Evolutionary conservation across 73 alveolate genomes (phyloP).

Genomic region (Tetrahymena thermophila): DNA sequence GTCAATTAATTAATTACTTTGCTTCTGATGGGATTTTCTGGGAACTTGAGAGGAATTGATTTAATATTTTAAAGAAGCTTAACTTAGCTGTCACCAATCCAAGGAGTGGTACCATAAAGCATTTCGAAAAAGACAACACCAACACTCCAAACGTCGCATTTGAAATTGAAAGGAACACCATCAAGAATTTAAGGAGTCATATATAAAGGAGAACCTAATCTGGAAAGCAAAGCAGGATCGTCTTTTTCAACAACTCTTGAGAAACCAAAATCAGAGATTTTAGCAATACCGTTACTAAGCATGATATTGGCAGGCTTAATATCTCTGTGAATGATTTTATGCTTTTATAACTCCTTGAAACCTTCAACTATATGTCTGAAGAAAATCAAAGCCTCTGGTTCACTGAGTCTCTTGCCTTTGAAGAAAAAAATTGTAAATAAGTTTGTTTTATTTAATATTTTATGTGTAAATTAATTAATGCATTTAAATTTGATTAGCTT

Average conservation of each 20-base stretch:
- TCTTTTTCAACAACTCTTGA: conserved; percentile 43
- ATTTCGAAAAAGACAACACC: conserved; percentile 44
- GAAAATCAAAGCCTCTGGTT: conserved; percentile 38
- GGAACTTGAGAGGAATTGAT: conserved; percentile 27
- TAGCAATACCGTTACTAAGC: conserved; percentile 37
- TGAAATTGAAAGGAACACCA: conserved; percentile 34
- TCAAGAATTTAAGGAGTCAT: conserved; percentile 48
- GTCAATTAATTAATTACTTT: not conserved
- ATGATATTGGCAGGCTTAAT: conserved; percentile 41
- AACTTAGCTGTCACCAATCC: conserved; percentile 34
- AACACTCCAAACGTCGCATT: conserved; percentile 51
- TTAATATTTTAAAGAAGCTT: conserved; percentile 31
- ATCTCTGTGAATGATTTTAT: conserved; percentile 42
- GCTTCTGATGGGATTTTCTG: conserved; percentile 34
- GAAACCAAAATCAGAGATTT: conserved; percentile 43
- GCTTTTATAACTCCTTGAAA: conserved; percentile 26
- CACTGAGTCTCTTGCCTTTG: conserved; percentile 23
- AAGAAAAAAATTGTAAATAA: not conserved
- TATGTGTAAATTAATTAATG: not conserved
- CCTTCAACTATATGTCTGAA: conserved; percentile 46
- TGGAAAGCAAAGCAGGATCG: conserved; percentile 40
- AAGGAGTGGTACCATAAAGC: conserved; percentile 34
- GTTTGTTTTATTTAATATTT: not conserved
- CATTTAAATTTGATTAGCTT: not conserved
- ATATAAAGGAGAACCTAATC: conserved; percentile 48